Evolutionary conservation across 257 asterid species (phyloP).

Genomic region (Lavandula angustifolia): DNA sequence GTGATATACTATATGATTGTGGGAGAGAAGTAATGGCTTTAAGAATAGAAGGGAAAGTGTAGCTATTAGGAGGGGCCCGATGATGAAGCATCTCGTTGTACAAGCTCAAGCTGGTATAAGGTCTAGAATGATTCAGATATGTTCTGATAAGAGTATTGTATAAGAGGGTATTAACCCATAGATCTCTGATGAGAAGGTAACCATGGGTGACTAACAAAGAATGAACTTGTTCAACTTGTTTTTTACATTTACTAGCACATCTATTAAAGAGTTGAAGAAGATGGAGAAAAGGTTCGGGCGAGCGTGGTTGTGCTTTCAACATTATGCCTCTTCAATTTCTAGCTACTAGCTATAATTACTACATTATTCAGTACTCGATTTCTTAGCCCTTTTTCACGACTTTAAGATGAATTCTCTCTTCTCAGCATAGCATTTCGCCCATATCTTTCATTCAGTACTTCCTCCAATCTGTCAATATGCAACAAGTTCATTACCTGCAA

Average conservation of each 20-base stretch:
- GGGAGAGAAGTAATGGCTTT: constrained; percentile 57
- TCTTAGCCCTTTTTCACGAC: constrained; percentile 21
- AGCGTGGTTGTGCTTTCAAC: constrained; percentile 29
- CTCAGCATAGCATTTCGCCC: constrained; percentile 35
- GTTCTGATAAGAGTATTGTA: constrained; percentile 73
- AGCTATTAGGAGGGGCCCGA: constrained; percentile 69
- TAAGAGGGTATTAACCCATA: constrained; percentile 80
- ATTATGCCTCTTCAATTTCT: constrained; percentile 13
- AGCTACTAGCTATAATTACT: constrained; percentile 3
- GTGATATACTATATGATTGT: constrained; percentile 28
- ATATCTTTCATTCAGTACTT: constrained; percentile 26
- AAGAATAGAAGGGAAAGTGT: constrained; percentile 72
- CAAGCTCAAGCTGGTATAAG: constrained; percentile 52
- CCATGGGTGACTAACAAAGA: constrained; percentile 59
- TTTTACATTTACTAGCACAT: constrained; percentile 31
- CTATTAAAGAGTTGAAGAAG: constrained; percentile 55
- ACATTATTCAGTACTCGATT: neutral
- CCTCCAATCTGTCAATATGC: constrained; percentile 39
- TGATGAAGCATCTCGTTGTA: constrained; percentile 69
- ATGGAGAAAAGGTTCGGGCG: constrained; percentile 48
- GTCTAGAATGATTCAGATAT: constrained; percentile 50
- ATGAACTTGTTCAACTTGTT: constrained; percentile 60
- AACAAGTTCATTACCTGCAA: constrained; percentile 29
- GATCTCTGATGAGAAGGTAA: constrained; percentile 47
- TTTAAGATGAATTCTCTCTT: constrained; percentile 35